phyloP scores from a whole-genome alignment of 352 stramenopile species.

The Globisporangium parvum region DNA sequence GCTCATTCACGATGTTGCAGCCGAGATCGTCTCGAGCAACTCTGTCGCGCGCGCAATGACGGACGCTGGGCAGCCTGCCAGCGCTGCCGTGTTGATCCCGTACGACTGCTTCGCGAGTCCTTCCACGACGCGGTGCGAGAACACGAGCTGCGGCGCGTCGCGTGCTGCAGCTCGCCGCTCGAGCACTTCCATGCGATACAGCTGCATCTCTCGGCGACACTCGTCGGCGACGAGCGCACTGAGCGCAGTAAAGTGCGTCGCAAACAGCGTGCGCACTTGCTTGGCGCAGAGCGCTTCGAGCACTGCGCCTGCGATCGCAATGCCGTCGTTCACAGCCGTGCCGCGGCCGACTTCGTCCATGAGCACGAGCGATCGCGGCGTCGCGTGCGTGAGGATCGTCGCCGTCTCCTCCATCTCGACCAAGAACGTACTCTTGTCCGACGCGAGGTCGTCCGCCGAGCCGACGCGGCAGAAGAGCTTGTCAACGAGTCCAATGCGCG shows the following conservation, averaged over 20 bases:
- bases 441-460: constrained; percentile 72
- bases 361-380: constrained; percentile 70
- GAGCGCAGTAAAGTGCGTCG: constrained; percentile 81
- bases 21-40: constrained; percentile 28
- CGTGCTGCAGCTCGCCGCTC: constrained; percentile 15
- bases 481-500: constrained; percentile 63
- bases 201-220: constrained; percentile 32
- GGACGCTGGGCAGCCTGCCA: constrained; percentile 52
- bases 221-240: constrained; percentile 26
- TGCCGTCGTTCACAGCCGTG: constrained; percentile 70
- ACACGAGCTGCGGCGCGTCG: constrained; percentile 33
- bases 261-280: constrained; percentile 65
- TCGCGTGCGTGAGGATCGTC: constrained; percentile 69
- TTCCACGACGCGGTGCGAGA: constrained; percentile 70
- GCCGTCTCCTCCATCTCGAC: constrained; percentile 86
- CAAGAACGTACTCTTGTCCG: constrained; percentile 83
- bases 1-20: background rate
- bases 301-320: constrained; percentile 74
- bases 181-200: constrained; percentile 70
- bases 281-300: constrained; percentile 61
- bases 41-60: constrained; percentile 48
- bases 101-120: constrained; percentile 71
- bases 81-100: constrained; percentile 64
- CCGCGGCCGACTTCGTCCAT: constrained; percentile 86
- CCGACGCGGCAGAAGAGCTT: constrained; percentile 81